Evolutionary conservation across 495 filamentous ascomycete species (phyloP).

Genomic region (Lepraria neglecta): DNA sequence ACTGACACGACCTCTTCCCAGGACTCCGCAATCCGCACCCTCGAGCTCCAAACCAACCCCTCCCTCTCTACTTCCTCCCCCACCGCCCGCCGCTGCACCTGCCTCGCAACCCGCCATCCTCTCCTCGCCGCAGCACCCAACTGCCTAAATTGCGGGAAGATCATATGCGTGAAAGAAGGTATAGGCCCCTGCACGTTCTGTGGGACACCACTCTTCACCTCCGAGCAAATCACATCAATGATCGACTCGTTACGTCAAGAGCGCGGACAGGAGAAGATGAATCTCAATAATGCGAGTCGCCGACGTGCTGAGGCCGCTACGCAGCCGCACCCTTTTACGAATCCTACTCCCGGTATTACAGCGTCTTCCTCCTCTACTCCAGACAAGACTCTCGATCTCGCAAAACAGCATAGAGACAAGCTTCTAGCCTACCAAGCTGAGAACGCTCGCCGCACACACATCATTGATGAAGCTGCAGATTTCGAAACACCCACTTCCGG

Average conservation of each 20-base stretch:
- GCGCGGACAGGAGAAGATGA: constrained; percentile 77
- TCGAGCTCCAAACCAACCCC: constrained; percentile 87
- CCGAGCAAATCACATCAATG: constrained; percentile 72
- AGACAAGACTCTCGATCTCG: constrained; percentile 40
- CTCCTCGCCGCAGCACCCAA: constrained; percentile 83
- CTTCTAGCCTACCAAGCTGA: constrained; percentile 79
- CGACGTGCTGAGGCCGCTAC: constrained; percentile 59
- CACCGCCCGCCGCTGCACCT: constrained; percentile 64
- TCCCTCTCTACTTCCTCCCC: constrained; percentile 43
- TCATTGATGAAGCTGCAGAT: constrained; percentile 89
- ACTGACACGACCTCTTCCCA: not conserved
- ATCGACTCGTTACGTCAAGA: constrained; percentile 81
- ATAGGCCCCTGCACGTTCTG: constrained; percentile 95
- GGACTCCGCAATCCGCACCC: constrained; percentile 81
- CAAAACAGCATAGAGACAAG: constrained; percentile 73
- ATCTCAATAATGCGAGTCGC: constrained; percentile 62
- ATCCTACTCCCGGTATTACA: constrained; percentile 22
- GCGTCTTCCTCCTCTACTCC: constrained; percentile 39
- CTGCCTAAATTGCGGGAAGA: constrained; percentile 87
- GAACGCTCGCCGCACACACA: constrained; percentile 78
- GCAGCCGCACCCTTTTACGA: constrained; percentile 35
- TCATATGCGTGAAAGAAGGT: constrained; percentile 93
- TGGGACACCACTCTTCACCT: constrained; percentile 60
- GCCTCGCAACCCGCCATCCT: constrained; percentile 78
- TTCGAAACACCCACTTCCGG: constrained; percentile 69